Evolutionary conservation across 2,329 filamentous ascomycete species (phyloP).

Genomic region (Orbilia oligospora): DNA sequence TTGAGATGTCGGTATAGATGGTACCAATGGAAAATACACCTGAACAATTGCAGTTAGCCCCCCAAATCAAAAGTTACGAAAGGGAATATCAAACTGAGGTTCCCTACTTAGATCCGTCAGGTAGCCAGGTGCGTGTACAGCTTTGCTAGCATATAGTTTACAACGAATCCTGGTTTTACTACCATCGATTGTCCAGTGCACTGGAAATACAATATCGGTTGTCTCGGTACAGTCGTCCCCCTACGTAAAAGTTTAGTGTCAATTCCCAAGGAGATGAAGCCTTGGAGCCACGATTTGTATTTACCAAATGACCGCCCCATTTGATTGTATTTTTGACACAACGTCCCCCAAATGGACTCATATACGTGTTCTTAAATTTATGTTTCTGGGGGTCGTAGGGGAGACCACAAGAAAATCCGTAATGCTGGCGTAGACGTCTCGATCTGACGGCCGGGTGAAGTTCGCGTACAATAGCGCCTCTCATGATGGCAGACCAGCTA

Average conservation of each 20-base stretch:
- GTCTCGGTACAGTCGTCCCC: constrained; percentile 30
- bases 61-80: no score
- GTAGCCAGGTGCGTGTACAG: no score
- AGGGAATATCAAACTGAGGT: no score
- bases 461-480: constrained; percentile 33
- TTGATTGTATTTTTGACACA: background rate
- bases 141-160: no score
- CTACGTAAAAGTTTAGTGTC: background rate
- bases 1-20: constrained; percentile 7
- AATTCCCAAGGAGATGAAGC: no score
- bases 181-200: background rate
- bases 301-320: constrained; percentile 20
- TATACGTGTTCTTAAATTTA: background rate
- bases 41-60: no score
- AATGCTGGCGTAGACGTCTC: constrained; percentile 41
- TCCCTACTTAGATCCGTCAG: no score
- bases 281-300: no score
- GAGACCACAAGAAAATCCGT: background rate
- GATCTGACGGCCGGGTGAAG: constrained; percentile 23
- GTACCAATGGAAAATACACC: constrained; percentile 1
- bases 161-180: no score
- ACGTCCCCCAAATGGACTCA: background rate
- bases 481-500: constrained; percentile 56
- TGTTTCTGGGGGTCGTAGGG: background rate
- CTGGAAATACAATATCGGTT: no score